Evolutionary conservation across 306 rosid species (phyloP).

Genomic region (Astragalus membranaceus): DNA sequence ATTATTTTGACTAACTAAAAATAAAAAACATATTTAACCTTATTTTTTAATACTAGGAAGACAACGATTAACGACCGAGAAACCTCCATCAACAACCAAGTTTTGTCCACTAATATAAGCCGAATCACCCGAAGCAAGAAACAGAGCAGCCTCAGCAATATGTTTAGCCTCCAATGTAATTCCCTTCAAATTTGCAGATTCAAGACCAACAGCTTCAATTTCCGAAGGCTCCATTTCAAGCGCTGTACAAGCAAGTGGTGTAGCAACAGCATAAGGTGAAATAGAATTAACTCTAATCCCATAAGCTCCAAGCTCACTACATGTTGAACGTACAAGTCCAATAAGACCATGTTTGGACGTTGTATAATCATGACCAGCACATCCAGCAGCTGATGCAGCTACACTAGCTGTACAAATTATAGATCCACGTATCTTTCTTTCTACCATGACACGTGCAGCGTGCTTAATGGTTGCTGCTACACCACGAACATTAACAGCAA

Average conservation of each 20-base stretch:
- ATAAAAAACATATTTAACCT: too few relatives aligned
- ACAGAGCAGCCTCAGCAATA: slow-evolving; percentile 62
- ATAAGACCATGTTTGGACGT: slow-evolving; percentile 48
- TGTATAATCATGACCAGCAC: slow-evolving; percentile 34
- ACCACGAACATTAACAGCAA: slow-evolving; percentile 52
- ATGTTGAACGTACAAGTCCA: slow-evolving; percentile 45
- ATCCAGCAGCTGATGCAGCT: slow-evolving; percentile 45
- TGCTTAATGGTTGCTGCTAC: slow-evolving; percentile 52
- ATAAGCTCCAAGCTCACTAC: slow-evolving; percentile 58
- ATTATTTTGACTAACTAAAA: too few relatives aligned
- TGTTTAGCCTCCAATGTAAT: slow-evolving; percentile 44
- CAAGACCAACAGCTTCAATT: slow-evolving; percentile 31
- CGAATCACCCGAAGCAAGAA: slow-evolving; percentile 70
- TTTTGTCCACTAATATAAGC: slow-evolving; percentile 57
- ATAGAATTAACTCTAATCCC: slow-evolving; percentile 68
- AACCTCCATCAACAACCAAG: slow-evolving; percentile 64
- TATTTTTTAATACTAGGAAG: slow-evolving; percentile 5
- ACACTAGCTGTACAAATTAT: slow-evolving; percentile 66
- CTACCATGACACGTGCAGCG: slow-evolving; percentile 63
- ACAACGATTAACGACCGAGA: slow-evolving; percentile 34
- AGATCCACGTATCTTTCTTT: slow-evolving; percentile 33
- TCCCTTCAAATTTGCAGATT: slow-evolving; percentile 51
- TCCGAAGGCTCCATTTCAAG: slow-evolving; percentile 10
- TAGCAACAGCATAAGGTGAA: slow-evolving; percentile 57
- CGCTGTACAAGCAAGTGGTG: slow-evolving; percentile 39